These are phyloP conservation scores for Brassica incana DNA, from an alignment of 345 rosid genomes.

Conservation along the genomic window DNA sequence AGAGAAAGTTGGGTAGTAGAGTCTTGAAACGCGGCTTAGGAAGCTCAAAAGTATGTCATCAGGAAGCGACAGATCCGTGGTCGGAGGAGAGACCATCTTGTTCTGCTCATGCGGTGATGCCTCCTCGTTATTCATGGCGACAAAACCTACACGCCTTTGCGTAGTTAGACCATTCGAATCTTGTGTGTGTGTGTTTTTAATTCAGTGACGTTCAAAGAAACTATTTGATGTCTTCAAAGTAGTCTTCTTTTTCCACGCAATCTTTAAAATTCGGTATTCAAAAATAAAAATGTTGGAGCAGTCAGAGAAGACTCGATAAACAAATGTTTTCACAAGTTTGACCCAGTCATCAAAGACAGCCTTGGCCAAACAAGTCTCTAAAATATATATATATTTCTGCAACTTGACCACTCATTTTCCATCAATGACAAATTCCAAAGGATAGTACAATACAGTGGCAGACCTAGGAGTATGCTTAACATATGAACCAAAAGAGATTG, in stretches of 20 bases:
- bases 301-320: not conserved
- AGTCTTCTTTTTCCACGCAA: not conserved
- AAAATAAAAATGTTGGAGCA: not conserved
- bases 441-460: not conserved
- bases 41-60: slow-evolving; percentile 61
- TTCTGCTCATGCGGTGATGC: not conserved
- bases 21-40: slow-evolving; percentile 59
- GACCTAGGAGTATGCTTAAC: not conserved
- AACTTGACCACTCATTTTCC: not conserved
- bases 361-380: not conserved
- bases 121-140: not conserved
- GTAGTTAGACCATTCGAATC: not conserved
- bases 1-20: slow-evolving; percentile 55
- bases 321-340: not conserved
- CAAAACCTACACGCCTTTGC: not conserved
- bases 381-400: not conserved
- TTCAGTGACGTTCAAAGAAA: not conserved
- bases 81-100: not conserved
- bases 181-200: not conserved
- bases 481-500: not conserved
- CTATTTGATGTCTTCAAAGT: not conserved
- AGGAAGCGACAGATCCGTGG: slow-evolving; percentile 41
- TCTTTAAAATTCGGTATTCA: not conserved
- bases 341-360: slow-evolving; percentile 1
- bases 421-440: not conserved